A percentile compares a stretch with the other conserved stretches of the same genome.
Conservation (phyloP, 495 filamentous ascomycete species). For the Hypoxylon trugodes region DNA sequence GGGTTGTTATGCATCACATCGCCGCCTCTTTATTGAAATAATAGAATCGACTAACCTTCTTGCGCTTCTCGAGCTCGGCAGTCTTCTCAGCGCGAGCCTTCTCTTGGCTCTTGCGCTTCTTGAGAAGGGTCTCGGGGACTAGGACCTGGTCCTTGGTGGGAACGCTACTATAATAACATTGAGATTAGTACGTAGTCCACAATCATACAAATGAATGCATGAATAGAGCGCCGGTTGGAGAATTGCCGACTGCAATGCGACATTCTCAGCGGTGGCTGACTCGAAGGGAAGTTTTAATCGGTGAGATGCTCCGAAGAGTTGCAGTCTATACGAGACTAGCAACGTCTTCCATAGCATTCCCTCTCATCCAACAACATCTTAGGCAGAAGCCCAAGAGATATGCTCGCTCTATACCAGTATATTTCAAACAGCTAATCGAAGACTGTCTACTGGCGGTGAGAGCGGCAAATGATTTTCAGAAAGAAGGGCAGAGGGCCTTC, state of each 20-base stretch:
- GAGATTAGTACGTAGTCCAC: constrained; percentile 74
- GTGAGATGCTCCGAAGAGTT: constrained; percentile 61
- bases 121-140: constrained; percentile 96
- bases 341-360: constrained; percentile 30
- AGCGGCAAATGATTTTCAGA: constrained; percentile 82
- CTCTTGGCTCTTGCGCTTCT: constrained; percentile 99
- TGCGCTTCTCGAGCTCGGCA: constrained; percentile 82
- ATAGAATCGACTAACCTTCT: constrained; percentile 74
- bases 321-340: constrained; percentile 4
- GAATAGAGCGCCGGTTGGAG: constrained; percentile 82
- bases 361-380: constrained; percentile 85
- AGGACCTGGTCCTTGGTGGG: constrained; percentile 92
- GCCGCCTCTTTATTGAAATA: constrained; percentile 30
- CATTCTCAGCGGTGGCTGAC: constrained; percentile 88
- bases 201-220: constrained; percentile 60
- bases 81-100: constrained; percentile 89
- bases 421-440: constrained; percentile 18
- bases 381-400: constrained; percentile 67
- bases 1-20: constrained; percentile 71
- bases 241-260: constrained; percentile 84
- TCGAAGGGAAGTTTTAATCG: constrained; percentile 83
- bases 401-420: constrained; percentile 49
- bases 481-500: constrained; percentile 76
- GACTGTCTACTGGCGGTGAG: constrained; percentile 35
- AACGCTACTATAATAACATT: constrained; percentile 70